These are phyloP conservation scores for Lepiota brunneoincarnata DNA, from an alignment of 768 basidiomycete genomes.

Conservation along the genomic window DNA sequence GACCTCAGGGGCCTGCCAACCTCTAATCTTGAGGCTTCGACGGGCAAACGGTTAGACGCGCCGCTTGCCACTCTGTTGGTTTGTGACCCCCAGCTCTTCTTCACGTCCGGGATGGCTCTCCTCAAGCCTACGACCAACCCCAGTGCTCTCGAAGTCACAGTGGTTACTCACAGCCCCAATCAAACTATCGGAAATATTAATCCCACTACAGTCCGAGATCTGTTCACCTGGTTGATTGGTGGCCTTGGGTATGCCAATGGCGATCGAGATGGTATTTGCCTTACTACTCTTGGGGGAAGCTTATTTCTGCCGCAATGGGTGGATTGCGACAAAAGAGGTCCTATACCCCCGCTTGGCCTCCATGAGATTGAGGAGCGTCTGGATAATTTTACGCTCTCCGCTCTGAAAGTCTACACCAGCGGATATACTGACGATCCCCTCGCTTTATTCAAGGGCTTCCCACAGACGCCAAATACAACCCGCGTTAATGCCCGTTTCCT, in stretches of 20 bases:
- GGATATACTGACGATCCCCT: not conserved
- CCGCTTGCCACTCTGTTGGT: not conserved
- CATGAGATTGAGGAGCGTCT: not conserved
- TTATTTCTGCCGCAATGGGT: too few relatives aligned
- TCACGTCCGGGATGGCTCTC: not conserved
- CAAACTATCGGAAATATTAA: not conserved
- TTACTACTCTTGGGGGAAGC: too few relatives aligned
- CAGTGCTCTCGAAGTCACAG: not conserved
- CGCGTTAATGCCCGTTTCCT: not conserved
- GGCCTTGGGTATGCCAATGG: too few relatives aligned
- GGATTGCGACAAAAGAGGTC: not conserved
- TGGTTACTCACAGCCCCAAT: not conserved
- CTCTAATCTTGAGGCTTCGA: too few relatives aligned
- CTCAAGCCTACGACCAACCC: not conserved
- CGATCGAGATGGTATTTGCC: too few relatives aligned
- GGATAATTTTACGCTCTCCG: slow-evolving; percentile 1
- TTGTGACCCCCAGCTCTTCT: not conserved
- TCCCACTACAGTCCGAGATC: not conserved
- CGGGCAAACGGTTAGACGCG: not conserved
- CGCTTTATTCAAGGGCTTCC: not conserved
- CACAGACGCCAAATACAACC: not conserved
- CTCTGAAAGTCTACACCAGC: slow-evolving; percentile 2
- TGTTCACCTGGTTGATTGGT: too few relatives aligned
- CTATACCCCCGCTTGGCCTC: not conserved
- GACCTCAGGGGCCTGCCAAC: not conserved